phyloP scores from a whole-genome alignment of 2,329 filamentous ascomycete species.

The Chrysoporthe deuterocubensis region DNA sequence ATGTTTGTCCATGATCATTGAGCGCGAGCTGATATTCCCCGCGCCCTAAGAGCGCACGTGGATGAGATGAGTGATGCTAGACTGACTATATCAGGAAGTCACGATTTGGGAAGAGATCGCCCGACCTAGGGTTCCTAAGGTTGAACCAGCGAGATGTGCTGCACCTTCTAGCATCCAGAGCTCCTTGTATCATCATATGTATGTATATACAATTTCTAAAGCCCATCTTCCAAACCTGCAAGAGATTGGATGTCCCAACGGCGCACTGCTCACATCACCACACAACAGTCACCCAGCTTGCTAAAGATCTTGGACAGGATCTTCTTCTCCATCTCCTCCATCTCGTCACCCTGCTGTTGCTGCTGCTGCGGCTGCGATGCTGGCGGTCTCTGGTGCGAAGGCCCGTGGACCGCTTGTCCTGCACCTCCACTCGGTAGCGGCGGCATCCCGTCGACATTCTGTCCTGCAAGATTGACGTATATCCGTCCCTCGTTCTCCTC shows the following conservation, averaged over 20 bases:
- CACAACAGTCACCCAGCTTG: conserved; percentile 59
- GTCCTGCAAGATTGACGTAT: conserved; percentile 83
- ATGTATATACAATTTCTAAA: not conserved
- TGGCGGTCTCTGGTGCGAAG: conserved; percentile 30
- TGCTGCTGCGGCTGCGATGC: conserved; percentile 48
- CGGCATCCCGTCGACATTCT: conserved; percentile 52
- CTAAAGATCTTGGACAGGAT: conserved; percentile 63
- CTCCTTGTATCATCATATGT: not conserved
- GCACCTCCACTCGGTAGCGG: conserved; percentile 48
- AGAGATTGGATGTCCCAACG: not conserved
- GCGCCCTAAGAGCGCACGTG: not conserved
- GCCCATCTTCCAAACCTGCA: not conserved
- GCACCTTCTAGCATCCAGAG: not conserved
- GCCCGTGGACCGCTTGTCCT: conserved; percentile 43
- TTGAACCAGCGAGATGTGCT: not conserved
- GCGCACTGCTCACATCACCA: conserved; percentile 66
- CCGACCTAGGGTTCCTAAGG: not conserved
- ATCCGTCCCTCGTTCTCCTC: conserved; percentile 91
- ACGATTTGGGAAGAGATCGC: not conserved
- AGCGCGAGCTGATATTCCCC: not conserved
- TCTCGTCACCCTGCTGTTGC: conserved; percentile 53
- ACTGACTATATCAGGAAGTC: not conserved
- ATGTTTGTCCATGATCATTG: not conserved
- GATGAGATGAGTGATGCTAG: not conserved
- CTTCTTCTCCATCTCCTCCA: conserved; percentile 64